Evolutionary conservation across 208 protist genomes (phyloP), one percentile per base, ranked within the genome.

Genomic region (Blastocrithidia nonstop): DNA sequence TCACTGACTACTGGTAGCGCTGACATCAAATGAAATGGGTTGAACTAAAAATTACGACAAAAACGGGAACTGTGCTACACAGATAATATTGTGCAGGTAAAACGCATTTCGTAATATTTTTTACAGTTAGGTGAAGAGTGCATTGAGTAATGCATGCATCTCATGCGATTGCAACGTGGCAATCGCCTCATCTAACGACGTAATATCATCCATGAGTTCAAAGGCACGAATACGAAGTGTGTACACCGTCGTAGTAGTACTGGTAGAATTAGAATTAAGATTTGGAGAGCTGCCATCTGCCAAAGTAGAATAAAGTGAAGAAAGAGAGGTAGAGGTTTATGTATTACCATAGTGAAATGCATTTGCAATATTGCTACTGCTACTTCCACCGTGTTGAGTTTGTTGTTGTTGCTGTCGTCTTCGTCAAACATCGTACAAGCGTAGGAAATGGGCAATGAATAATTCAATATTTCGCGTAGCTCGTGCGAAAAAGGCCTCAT

Each of bases 91-190:
- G 26, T 74, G 52, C 38, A 91, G 59, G 49, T 85, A 88, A 45
- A 71, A 67, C 13, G 67, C 72, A 42, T 91, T 91, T 20, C 82
- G 70, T 33, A 91, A 43, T 21, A 88, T 70, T 54, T 85, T 88
- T 36, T 84, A 73, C 6, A 91, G 51, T 57, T 88, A 74, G 13
- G 57, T 54, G 56, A 88, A 82, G 29, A 91, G 62, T 11, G 69
- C 68, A n/a, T 49, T 56, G 8, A 91, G 62, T 54, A 91, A 63
- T 3, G 67, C 45, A 19, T 65, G 66, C 35, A 91, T 53, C 21
- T 79, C 74, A 3, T 51, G 61, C 0, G 56, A 39, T 43, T 91
- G 82, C 13, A 83, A 50, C 1, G 60, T 64, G 17, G 72, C 76
- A 4, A 76, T 54, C 6, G 77, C 74, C 47, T 91, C 82, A n/a